Percentiles rank a stretch among this genome's conserved stretches.
Conservation (phyloP, 345 rosid species). For the Hypericum androsaemum region DNA sequence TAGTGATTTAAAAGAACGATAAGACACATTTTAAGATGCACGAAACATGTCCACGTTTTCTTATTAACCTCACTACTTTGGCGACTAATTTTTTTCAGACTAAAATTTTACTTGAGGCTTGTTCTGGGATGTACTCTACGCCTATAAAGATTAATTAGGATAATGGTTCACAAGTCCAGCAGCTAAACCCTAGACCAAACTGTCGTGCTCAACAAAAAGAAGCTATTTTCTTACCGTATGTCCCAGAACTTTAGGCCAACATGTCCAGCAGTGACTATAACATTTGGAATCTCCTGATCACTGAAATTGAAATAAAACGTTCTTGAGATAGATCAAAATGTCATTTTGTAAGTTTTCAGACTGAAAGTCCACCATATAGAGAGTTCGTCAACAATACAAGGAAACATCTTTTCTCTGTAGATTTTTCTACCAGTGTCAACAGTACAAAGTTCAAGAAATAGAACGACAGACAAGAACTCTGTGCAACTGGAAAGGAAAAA, state of each 20-base stretch:
- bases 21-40: too few species aligned
- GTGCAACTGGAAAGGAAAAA: conserved; percentile 20
- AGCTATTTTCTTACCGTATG: conserved; percentile 39
- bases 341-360: conserved; percentile 9
- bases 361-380: not conserved
- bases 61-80: too few species aligned
- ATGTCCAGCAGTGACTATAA: conserved; percentile 76
- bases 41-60: too few species aligned
- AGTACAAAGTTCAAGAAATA: not conserved
- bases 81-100: too few species aligned
- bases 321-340: conserved; percentile 3
- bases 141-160: too few species aligned
- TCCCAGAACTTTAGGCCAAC: conserved; percentile 91
- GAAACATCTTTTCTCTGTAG: too few species aligned
- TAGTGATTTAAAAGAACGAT: too few species aligned
- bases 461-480: not conserved
- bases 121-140: too few species aligned
- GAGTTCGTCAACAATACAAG: too few species aligned
- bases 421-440: not conserved
- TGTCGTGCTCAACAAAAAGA: not conserved
- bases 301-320: conserved; percentile 24
- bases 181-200: too few species aligned
- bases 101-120: too few species aligned
- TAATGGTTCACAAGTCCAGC: too few species aligned
- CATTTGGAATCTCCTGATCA: conserved; percentile 49